Conservation (phyloP, 2,329 filamentous ascomycete species). For the Cladosporium colombiae region DNA sequence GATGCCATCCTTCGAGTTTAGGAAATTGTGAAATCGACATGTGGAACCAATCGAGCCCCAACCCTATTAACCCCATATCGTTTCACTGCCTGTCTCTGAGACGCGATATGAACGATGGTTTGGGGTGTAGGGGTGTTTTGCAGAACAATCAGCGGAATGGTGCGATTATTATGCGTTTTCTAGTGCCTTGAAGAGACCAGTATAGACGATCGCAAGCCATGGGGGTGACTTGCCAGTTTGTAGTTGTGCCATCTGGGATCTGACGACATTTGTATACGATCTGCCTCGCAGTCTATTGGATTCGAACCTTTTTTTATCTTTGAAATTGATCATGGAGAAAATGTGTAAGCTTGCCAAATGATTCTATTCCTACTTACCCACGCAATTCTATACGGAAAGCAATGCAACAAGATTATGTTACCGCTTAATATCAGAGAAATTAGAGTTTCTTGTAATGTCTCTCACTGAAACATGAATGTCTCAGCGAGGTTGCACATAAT, state of each 20-base stretch:
- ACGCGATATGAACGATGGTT: background rate
- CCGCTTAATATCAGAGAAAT: background rate
- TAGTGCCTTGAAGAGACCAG: background rate
- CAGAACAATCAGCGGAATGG: background rate
- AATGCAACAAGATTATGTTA: background rate
- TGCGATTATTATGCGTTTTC: background rate
- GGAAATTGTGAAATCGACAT: background rate
- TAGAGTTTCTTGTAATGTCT: background rate
- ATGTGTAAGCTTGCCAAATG: background rate
- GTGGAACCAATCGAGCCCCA: background rate
- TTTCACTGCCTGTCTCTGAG: background rate
- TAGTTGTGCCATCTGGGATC: background rate
- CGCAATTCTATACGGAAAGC: background rate
- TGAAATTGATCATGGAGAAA: too few species aligned
- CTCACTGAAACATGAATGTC: constrained; percentile 2
- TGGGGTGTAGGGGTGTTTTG: background rate
- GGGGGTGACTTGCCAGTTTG: background rate
- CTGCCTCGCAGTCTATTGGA: background rate
- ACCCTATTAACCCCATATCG: background rate
- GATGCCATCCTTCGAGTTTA: background rate
- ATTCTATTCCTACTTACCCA: background rate
- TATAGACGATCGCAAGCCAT: background rate
- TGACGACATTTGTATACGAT: too few species aligned
- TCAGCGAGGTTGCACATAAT: background rate
- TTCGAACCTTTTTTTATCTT: too few species aligned